phyloP scores from a whole-genome alignment of 2,329 filamentous ascomycete genomes.

The Cercospora sp. region DNA sequence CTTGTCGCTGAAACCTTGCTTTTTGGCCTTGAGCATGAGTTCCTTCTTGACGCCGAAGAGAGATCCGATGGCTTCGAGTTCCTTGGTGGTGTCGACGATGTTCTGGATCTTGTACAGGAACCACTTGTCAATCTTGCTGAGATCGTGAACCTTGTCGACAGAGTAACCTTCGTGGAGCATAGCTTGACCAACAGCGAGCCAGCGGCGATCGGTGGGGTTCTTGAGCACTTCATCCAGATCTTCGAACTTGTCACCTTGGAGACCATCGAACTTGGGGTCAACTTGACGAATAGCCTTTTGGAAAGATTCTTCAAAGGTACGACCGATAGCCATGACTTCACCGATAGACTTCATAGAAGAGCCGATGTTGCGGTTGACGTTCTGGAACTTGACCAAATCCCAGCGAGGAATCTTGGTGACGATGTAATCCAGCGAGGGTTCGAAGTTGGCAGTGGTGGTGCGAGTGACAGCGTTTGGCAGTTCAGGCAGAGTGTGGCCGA shows the following conservation, averaged over 20 bases:
- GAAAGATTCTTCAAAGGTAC: slow-evolving; percentile 98
- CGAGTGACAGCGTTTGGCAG: slow-evolving; percentile 97
- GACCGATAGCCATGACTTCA: slow-evolving; percentile 98
- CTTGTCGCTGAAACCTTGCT: slow-evolving; percentile 94
- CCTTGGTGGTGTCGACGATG: slow-evolving; percentile 85
- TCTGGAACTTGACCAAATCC: slow-evolving; percentile 98
- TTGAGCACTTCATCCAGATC: slow-evolving; percentile 85
- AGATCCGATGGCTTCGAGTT: slow-evolving; percentile 80
- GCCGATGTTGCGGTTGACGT: slow-evolving; percentile 95
- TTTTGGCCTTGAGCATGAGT: slow-evolving; percentile 87
- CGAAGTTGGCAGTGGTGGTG: slow-evolving; percentile 98
- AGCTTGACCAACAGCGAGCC: slow-evolving; percentile 95
- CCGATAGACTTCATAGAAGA: slow-evolving; percentile 99
- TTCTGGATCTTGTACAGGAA: slow-evolving; percentile 98
- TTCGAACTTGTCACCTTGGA: slow-evolving; percentile 94
- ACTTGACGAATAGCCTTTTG: slow-evolving; percentile 98
- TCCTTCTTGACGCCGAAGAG: slow-evolving; percentile 86
- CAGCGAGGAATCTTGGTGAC: slow-evolving; percentile 98
- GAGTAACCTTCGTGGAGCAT: slow-evolving; percentile 97
- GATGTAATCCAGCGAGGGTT: slow-evolving; percentile 95
- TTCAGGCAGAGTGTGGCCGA: slow-evolving; percentile 92
- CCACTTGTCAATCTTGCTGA: slow-evolving; percentile 99
- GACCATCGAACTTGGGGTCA: slow-evolving; percentile 85
- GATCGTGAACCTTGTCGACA: slow-evolving; percentile 85
- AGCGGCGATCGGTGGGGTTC: slow-evolving; percentile 94